Evolutionary conservation across 2,329 filamentous ascomycete species (phyloP), one percentile per base, ranked within the genome.

Genomic region (Cladophialophora chaetospira): DNA sequence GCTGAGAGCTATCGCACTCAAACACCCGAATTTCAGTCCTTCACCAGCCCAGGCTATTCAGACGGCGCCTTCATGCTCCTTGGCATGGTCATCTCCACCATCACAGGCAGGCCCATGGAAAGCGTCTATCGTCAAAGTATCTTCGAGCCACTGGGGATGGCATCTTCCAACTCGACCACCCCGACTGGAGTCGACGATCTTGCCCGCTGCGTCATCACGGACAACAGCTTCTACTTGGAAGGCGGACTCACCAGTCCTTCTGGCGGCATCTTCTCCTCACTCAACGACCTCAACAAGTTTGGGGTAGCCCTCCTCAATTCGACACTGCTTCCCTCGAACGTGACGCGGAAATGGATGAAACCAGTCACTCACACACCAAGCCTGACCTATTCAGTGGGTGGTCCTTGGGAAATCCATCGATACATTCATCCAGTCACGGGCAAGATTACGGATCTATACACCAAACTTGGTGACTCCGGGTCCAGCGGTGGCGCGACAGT

Each of bases 51-150:
- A 0, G 69, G 73, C 2, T 83, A 83, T 65, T 77, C 79, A 25
- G 81, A 82, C 60, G 67, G 75, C 2, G 78, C 71, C 1, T 77
- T 78, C 17, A 67, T 73, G 1, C 55, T 80, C 2, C 71, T 82
- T 1, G 77, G 76, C 2, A 67, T 76, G 0, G 75, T 76, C 0
- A 68, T 82, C 0, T 76, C 80, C 57, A 71, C 71, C 4, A 70
- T 77, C 0, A 77, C 75, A 0, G 73, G 74, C 3, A 72, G 71
- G 44, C 61, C 72, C 0, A 74, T 76, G 15, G 66, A 68, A 1
- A 67, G 78, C 1, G 67, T 78, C 3, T 69, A 75, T 9, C 64
- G 72, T n/a, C 61, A 73, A 1, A 65, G 66, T 10, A 73, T 83
- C 35, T 71, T 77, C 29, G 68, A 73, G 6, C 72, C 73, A 1